A percentile compares a stretch with the other conserved stretches of the same genome.
Evolutionary conservation across 345 rosid genomes (phyloP).

Genomic region (Draba incana): DNA sequence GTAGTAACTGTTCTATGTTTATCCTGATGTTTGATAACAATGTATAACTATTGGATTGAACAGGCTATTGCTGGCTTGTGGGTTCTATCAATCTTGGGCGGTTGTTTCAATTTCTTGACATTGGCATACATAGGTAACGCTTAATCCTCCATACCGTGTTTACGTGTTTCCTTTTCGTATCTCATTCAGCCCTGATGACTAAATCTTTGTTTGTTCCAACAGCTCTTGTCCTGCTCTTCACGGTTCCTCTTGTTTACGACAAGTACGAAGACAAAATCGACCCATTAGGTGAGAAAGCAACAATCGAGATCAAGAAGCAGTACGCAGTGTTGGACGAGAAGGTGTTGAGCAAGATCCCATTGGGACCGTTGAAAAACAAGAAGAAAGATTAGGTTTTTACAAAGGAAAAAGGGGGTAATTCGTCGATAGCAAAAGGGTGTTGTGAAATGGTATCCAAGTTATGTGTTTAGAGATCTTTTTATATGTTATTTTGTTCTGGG

Average conservation of each 20-base stretch:
- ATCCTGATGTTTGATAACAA: constrained; percentile 2
- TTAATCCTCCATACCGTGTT: neutral
- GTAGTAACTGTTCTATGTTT: neutral
- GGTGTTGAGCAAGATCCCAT: constrained; percentile 76
- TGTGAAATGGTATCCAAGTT: constrained; percentile 38
- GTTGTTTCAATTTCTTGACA: constrained; percentile 72
- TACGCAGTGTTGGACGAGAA: constrained; percentile 74
- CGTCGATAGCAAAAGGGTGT: constrained; percentile 26
- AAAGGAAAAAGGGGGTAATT: neutral
- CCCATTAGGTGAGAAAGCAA: constrained; percentile 74
- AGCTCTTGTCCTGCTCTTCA: constrained; percentile 68
- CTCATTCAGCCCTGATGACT: neutral
- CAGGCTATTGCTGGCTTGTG: constrained; percentile 81
- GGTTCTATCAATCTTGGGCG: constrained; percentile 70
- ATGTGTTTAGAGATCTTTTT: constrained; percentile 21
- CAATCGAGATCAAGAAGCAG: constrained; percentile 77
- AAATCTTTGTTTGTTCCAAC: constrained; percentile 24
- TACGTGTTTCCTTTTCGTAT: neutral
- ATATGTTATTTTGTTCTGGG: constrained; percentile 11
- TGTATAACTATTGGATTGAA: neutral
- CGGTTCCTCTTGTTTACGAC: constrained; percentile 80
- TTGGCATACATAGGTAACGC: constrained; percentile 70
- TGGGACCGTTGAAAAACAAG: constrained; percentile 68
- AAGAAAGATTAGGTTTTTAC: constrained; percentile 57
- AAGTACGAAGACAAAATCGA: constrained; percentile 87